Conservation (phyloP, 2,329 filamentous ascomycete genomes). For the Clarireedia hainanense region DNA sequence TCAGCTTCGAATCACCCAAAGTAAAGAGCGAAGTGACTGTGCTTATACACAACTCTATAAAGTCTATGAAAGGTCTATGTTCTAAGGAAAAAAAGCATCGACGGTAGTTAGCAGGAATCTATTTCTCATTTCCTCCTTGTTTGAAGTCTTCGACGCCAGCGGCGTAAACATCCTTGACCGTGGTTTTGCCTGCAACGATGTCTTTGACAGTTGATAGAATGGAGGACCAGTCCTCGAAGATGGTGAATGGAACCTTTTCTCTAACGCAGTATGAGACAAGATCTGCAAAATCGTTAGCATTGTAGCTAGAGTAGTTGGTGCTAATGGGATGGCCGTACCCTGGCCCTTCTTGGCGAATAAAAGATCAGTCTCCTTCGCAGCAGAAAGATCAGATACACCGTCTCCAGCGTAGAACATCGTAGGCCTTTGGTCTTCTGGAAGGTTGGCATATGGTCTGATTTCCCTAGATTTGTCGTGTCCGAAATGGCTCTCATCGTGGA, state of each 20-base stretch:
- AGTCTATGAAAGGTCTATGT: constrained; percentile 8
- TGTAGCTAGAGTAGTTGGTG: too few species aligned
- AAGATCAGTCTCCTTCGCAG: constrained; percentile 85
- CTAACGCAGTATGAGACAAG: constrained; percentile 80
- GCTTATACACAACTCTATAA: not conserved
- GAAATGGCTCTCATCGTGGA: constrained; percentile 77
- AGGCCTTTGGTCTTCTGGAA: constrained; percentile 62
- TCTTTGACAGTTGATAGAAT: constrained; percentile 71
- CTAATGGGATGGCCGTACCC: constrained; percentile 42
- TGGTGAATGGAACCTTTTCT: constrained; percentile 78
- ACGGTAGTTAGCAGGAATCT: not conserved
- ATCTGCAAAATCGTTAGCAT: constrained; percentile 42
- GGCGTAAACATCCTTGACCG: constrained; percentile 59
- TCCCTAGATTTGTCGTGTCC: constrained; percentile 97
- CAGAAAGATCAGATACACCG: constrained; percentile 85
- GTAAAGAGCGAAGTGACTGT: too few species aligned
- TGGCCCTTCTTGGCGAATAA: constrained; percentile 89
- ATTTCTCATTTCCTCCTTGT: constrained; percentile 11
- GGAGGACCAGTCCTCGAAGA: constrained; percentile 75
- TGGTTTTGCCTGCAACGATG: constrained; percentile 65
- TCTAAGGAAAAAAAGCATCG: constrained; percentile 1
- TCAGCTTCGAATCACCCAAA: too few species aligned
- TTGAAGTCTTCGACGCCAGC: constrained; percentile 25
- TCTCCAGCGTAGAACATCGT: constrained; percentile 92
- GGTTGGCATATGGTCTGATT: constrained; percentile 75